These are phyloP conservation scores for Colletotrichum euphorbiae DNA, from an alignment of 2,329 filamentous ascomycete species.

Conservation along the genomic window DNA sequence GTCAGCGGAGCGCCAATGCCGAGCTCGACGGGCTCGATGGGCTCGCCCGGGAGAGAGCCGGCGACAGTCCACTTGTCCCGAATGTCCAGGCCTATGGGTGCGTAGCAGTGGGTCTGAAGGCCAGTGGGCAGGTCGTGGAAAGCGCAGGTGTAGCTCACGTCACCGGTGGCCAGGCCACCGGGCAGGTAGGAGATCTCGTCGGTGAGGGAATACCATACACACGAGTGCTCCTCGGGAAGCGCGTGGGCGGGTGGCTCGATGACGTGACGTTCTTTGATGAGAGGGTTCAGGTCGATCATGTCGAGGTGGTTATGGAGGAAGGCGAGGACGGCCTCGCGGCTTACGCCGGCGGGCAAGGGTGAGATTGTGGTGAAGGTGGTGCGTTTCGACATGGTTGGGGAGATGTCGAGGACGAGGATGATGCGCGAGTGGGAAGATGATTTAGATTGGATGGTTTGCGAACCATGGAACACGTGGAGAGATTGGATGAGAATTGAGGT, in stretches of 20 bases:
- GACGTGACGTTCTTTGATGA: conserved; percentile 77
- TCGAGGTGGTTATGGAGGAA: conserved; percentile 82
- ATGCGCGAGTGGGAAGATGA: background rate
- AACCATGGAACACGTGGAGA: background rate
- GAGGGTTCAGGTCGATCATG: conserved; percentile 90
- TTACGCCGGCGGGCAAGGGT: conserved; percentile 76
- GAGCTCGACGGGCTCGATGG: conserved; percentile 72
- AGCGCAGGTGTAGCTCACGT: conserved; percentile 82
- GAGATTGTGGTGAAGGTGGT: conserved; percentile 82
- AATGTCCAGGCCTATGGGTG: conserved; percentile 84
- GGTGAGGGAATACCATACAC: conserved; percentile 82
- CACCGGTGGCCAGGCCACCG: conserved; percentile 71
- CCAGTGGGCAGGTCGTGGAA: conserved; percentile 79
- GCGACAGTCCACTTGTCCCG: conserved; percentile 81
- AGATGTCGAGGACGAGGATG: background rate
- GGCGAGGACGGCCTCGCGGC: conserved; percentile 76
- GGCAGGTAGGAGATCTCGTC: conserved; percentile 83
- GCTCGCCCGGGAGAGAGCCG: conserved; percentile 78
- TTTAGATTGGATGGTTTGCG: background rate
- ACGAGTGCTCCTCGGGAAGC: conserved; percentile 76
- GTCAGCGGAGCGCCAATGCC: conserved; percentile 73
- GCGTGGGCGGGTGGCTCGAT: conserved; percentile 76
- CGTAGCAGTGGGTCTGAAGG: conserved; percentile 85
- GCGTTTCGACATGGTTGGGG: conserved; percentile 72
- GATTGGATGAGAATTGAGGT: background rate